These are phyloP conservation scores for Mortierella sp. DNA, from an alignment of 371 early-diverging fungal genomes.

Conservation along the genomic window DNA sequence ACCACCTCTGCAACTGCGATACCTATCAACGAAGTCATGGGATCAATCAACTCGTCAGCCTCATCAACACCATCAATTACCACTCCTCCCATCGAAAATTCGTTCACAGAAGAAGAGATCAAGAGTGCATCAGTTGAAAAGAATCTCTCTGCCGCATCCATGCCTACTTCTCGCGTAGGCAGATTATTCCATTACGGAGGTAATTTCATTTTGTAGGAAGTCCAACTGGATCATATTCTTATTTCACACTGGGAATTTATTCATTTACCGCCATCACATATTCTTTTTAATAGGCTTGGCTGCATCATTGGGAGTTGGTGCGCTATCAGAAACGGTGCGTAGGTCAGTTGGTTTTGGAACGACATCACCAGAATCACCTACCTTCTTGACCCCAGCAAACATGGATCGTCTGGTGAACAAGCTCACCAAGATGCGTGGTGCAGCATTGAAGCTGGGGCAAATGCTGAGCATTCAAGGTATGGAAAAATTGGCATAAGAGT, in stretches of 20 bases:
- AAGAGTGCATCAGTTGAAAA: constrained; percentile 19
- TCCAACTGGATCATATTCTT: not conserved
- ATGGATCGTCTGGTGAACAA: constrained; percentile 89
- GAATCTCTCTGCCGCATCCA: constrained; percentile 67
- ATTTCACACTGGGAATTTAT: not conserved
- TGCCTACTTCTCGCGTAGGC: constrained; percentile 75
- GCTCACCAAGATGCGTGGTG: constrained; percentile 96
- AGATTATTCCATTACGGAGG: constrained; percentile 79
- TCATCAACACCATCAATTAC: not conserved
- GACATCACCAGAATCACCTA: constrained; percentile 53
- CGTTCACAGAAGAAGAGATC: constrained; percentile 10
- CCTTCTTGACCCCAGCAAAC: constrained; percentile 81
- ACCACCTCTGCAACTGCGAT: not conserved
- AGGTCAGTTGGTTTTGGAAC: constrained; percentile 69
- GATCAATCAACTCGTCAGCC: not conserved
- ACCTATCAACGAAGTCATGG: not conserved
- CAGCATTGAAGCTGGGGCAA: constrained; percentile 97
- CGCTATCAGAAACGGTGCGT: constrained; percentile 78
- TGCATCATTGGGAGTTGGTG: constrained; percentile 82
- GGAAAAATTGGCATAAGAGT: not conserved
- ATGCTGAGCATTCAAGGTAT: constrained; percentile 96
- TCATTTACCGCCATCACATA: not conserved
- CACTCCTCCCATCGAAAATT: not conserved
- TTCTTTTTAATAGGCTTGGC: constrained; percentile 62
- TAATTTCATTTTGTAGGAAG: constrained; percentile 1